Evolutionary conservation across 2,329 filamentous ascomycete genomes (phyloP), one percentile per base, ranked within the genome.

Genomic region (Tricladium varicosporioides): DNA sequence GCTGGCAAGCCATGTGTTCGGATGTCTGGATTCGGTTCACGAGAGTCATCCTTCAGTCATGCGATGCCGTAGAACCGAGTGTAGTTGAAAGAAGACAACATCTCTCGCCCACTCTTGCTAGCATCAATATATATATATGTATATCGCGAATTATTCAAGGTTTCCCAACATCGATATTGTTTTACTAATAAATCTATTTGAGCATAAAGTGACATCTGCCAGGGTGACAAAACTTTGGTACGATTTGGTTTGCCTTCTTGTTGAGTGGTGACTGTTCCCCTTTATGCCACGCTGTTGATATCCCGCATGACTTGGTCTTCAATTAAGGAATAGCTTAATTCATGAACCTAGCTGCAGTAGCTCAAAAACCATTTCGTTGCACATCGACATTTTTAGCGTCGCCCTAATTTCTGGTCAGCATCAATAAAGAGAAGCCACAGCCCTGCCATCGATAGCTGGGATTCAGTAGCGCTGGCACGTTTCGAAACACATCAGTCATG

Each of bases 301-400:
- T 15, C 32, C 13, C 36, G 33, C 7, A 47, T 16, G 43, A 49
- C n/a, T 27, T 42, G 8, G 52, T 18, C 16, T 54, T 43, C 22
- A 50, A 16, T 15, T 45, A 49, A 50, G 16, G 19, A 19, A 44
- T 46, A 22, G 46, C 40, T 54, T 54, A 18, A 54, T 32, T 50
- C 22, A 14, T 19, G 32, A 55, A 36, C 53, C 53, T 55, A 49
- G 36, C 53, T 55, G 53, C 53, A 55, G 53, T 55, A 55, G 53
- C 48, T 46, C 47, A 16, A 49, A 49, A 16, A 42, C 10, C 16
- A 48, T 54, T 54, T 27, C 47, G 53, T 55, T 55, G 53, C 53
- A 55, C 40, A 27, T 55, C 53, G 53, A 55, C 44, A 55, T 55
- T 55, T 55, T 16, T 55, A 55, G 53, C 53, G 53, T 55, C 46